phyloP scores from a whole-genome alignment of 805 yeast species.

The Pachysolen tannophilus region DNA sequence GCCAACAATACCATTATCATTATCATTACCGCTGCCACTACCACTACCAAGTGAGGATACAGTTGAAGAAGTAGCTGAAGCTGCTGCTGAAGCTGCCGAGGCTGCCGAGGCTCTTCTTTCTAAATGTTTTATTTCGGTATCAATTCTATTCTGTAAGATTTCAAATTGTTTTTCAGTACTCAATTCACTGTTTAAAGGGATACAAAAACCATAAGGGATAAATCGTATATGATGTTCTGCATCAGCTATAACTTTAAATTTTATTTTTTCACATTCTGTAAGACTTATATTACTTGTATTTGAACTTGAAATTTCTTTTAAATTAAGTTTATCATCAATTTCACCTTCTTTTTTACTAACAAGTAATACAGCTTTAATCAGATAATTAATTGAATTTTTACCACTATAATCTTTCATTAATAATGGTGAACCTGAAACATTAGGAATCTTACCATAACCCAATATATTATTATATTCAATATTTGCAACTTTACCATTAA shows the following conservation, averaged over 20 bases:
- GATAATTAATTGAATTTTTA: no score
- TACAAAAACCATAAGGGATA: conserved; percentile 19
- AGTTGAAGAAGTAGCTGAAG: no score
- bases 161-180: conserved; percentile 8
- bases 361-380: no score
- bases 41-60: no score
- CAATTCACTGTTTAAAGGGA: conserved; percentile 5
- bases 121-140: conserved; percentile 2
- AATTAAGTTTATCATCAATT: no score
- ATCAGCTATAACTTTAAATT: conserved; percentile 3
- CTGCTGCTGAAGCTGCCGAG: no score
- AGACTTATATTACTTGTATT: conserved; percentile 49
- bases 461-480: conserved; percentile 27
- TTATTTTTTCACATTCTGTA: conserved; percentile 26
- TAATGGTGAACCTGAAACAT: conserved; percentile 41
- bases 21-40: no score
- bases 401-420: conserved; percentile 36
- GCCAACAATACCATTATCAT: no score
- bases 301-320: conserved; percentile 29
- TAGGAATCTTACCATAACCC: conserved; percentile 48
- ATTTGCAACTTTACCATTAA: conserved; percentile 15
- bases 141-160: conserved; percentile 1
- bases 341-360: no score
- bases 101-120: conserved; percentile 1
- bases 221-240: conserved; percentile 16